These are phyloP conservation scores for Peronospora belbahrii DNA, from an alignment of 352 stramenopile genomes.

Conservation along the genomic window DNA sequence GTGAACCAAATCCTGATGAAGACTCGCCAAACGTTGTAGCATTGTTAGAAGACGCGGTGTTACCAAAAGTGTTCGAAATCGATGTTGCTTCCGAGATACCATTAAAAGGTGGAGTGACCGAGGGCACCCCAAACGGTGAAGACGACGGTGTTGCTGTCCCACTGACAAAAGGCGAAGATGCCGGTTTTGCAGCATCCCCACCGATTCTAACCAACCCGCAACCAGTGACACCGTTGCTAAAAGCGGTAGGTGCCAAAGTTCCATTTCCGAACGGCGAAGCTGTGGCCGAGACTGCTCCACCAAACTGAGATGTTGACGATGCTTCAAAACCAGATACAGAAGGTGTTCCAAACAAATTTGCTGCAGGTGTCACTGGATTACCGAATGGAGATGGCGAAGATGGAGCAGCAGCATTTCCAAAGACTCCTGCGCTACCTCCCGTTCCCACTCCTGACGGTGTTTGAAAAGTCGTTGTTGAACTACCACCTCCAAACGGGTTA, in stretches of 20 bases:
- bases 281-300: constrained; percentile 4
- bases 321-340: constrained; percentile 23
- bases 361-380: constrained; percentile 12
- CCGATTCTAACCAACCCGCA: constrained; percentile 7
- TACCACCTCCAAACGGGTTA: constrained; percentile 20
- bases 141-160: constrained; percentile 1
- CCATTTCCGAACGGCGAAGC: constrained; percentile 20
- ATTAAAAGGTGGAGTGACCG: constrained; percentile 16
- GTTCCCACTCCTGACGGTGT: constrained; percentile 15
- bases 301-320: constrained; percentile 22
- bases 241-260: constrained; percentile 3
- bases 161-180: constrained; percentile 19
- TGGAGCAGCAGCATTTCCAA: constrained; percentile 17
- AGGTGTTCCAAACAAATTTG: constrained; percentile 30
- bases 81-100: constrained; percentile 10
- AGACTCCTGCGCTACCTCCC: constrained; percentile 16
- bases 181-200: constrained; percentile 1
- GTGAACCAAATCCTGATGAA: constrained; percentile 12
- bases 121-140: constrained; percentile 21
- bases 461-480: constrained; percentile 22
- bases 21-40: constrained; percentile 10
- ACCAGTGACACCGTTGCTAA: constrained; percentile 6
- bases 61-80: constrained; percentile 15
- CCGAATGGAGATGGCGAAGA: constrained; percentile 21
- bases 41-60: background rate